phyloP scores from a whole-genome alignment of 345 rosid genomes.

The Moringa oleifera region DNA sequence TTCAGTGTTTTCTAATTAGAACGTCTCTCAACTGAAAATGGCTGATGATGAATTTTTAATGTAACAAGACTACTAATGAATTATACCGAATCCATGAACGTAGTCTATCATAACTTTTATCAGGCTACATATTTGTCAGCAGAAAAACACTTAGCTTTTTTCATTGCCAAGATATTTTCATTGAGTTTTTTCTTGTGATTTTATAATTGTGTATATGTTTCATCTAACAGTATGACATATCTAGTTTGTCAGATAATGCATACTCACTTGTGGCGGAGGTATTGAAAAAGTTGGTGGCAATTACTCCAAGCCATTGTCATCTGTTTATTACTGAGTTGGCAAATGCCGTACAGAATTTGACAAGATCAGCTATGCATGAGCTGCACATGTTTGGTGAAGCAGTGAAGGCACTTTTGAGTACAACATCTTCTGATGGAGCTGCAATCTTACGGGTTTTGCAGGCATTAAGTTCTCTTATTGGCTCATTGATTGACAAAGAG shows the following conservation, averaged over 20 bases:
- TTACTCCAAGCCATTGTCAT: constrained; percentile 76
- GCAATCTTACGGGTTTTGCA: constrained; percentile 88
- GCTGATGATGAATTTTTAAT: neutral
- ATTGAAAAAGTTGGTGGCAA: constrained; percentile 76
- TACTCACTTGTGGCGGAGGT: constrained; percentile 86
- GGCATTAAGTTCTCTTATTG: constrained; percentile 74
- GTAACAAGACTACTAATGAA: neutral
- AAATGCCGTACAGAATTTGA: constrained; percentile 57
- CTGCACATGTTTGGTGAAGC: constrained; percentile 77
- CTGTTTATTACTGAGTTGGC: constrained; percentile 81
- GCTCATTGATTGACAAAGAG: constrained; percentile 50
- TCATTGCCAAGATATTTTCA: too few relatives aligned
- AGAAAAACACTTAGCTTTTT: neutral
- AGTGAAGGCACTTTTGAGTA: constrained; percentile 67
- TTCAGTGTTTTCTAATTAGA: neutral
- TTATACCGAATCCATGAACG: neutral
- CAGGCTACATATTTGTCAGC: neutral
- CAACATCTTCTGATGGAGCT: constrained; percentile 84
- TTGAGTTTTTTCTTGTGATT: neutral
- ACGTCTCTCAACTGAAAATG: neutral
- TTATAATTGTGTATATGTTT: neutral
- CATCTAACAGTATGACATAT: constrained; percentile 14
- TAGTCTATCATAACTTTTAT: neutral
- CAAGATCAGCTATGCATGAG: constrained; percentile 77
- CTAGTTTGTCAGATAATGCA: constrained; percentile 92